Evolutionary conservation across 169 alveolate genomes (phyloP), one percentile per base, ranked within the genome.

Genomic region (Cryptosporidium ryanae): DNA sequence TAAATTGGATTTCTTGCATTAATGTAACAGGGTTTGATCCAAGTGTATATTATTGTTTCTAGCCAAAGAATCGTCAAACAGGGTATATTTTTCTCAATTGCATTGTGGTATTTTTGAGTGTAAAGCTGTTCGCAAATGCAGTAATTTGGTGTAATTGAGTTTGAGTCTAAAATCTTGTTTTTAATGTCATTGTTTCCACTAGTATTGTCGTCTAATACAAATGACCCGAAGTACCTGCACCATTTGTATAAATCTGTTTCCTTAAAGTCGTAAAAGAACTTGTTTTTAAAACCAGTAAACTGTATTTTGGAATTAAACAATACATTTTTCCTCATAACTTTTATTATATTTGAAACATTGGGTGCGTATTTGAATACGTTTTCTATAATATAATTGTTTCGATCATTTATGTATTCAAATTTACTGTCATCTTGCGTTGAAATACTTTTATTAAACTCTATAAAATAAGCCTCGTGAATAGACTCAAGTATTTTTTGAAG

Each of bases 91-190:
- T 44, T 76, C 59, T 76, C 64, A 43, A 29, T 55, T 38, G 87
- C 70, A 34, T 61, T 25, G 46, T 76, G 50, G 34, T 76, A 76
- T 31, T 76, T 76, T 43, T 76, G 48, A 23, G 87, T 76, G 38
- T 55, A 76, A 17, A 76, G 23, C n/a, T 76, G 68, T 10, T 76
- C 87, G 63, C 87, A 76, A 18, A 76, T 76, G 29, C 87, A 76
- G 48, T 76, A 70, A n/a, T 67, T 76, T 6, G 71, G 71, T 27
- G 27, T 13, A 13, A 54, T 6, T 0, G 46, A 10, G 46, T 38
- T 38, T 38, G 46, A 1, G 8, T 38, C 46, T 6, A 4, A 38
- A 38, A 4, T 10, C 3, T 38, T 38, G 8, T 4, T 6, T 8
- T 44, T 25, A 32, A 3, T 17, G 4, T 38, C 32, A 0, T 27